Evolutionary conservation across 148 eudicot genomes (phyloP), one percentile per base, ranked within the genome.

Genomic region (Polygonum aviculare): DNA sequence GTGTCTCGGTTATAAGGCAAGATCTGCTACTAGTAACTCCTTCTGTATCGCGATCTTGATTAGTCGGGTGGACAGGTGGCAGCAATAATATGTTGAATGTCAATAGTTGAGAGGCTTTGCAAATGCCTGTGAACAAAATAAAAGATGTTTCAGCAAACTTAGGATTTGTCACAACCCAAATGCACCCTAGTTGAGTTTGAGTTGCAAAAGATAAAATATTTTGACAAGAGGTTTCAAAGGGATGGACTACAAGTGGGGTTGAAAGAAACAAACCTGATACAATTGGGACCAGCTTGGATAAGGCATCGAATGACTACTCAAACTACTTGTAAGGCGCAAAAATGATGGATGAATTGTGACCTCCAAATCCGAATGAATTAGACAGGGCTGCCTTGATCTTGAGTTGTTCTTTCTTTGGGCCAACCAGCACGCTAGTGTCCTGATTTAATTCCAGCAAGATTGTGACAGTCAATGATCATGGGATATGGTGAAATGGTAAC

Each of bases 311-410:
- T 16, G 75, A 50, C 18, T 31, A 75, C 52, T 7, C 65, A 69
- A 80, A 80, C 86, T 90, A 93, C 80, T 85, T 82, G 86, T 85
- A 96, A 22, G 99, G 93, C 22, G 94, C 96, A 83, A 96, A 91
- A 75, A 96, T 80, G 86, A 96, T 89, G 1, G 99, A 93, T 33
- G 99, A 90, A 82, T 96, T 96, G 74, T 96, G 99, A 16, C 97
- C 99, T 7, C 99, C 99, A 69, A 96, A 96, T 50, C 99, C 99
- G 74, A 96, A 96, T 7, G 99, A 96, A 81, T 93, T 96, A 52
- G 97, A 93, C 84, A 93, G 51, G 45, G 98, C 99, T 52, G 93
- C 98, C 83, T 89, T 96, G 49, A 96, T 82, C 33, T 91, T 81
- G 73, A 91, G 76, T 79, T 86, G 83, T 79, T 96, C 98, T 82